These are phyloP conservation scores for Candida hungchunana DNA, from an alignment of 805 yeast genomes.

Conservation along the genomic window DNA sequence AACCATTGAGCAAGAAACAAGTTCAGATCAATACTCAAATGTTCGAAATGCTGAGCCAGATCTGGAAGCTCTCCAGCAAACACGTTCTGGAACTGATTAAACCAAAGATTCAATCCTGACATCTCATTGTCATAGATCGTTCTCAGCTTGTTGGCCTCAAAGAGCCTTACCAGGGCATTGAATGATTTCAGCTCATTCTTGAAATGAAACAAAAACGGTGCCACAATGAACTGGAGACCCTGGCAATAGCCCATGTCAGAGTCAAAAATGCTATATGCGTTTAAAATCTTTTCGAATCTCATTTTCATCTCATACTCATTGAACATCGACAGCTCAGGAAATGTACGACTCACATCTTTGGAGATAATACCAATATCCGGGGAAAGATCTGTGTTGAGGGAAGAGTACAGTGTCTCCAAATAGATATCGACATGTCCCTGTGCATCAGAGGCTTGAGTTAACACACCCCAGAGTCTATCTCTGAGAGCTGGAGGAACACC, in stretches of 20 bases:
- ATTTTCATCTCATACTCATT: constrained; percentile 34
- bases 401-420: constrained; percentile 31
- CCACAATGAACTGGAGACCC: constrained; percentile 60
- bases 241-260: constrained; percentile 67
- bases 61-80: constrained; percentile 38
- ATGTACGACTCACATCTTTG: constrained; percentile 58
- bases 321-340: constrained; percentile 50
- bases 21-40: constrained; percentile 37
- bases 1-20: constrained; percentile 64
- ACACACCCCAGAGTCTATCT: constrained; percentile 39
- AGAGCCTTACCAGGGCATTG: constrained; percentile 49
- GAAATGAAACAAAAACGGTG: constrained; percentile 47
- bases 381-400: constrained; percentile 37
- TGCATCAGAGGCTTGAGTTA: constrained; percentile 23
- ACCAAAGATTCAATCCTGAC: constrained; percentile 49
- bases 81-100: constrained; percentile 44
- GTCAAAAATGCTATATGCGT: constrained; percentile 62
- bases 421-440: constrained; percentile 20
- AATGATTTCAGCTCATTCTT: constrained; percentile 38
- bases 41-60: constrained; percentile 39
- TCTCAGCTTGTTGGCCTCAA: constrained; percentile 57
- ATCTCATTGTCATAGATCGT: constrained; percentile 50
- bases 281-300: constrained; percentile 48
- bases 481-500: constrained; percentile 44
- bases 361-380: constrained; percentile 43